phyloP scores from a whole-genome alignment of 805 yeast genomes.

The Zygoascus ofunaensis region DNA sequence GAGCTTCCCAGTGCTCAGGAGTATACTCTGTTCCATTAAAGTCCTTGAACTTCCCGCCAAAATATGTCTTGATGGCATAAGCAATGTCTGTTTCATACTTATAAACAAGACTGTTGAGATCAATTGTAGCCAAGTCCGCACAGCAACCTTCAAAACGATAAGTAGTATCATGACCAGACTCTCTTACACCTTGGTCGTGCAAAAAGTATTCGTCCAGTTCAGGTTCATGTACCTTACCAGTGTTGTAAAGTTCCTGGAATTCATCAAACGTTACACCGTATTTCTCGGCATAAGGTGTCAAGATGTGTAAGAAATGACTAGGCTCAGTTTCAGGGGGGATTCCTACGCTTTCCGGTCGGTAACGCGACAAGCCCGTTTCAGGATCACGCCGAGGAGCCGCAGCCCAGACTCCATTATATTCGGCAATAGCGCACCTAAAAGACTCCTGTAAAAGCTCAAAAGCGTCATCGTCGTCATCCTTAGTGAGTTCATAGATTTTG shows the following conservation, averaged over 20 bases:
- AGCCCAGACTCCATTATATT: constrained; percentile 76
- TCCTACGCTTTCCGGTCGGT: constrained; percentile 86
- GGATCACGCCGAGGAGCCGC: constrained; percentile 62
- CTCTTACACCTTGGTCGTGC: constrained; percentile 92
- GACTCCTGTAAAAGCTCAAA: constrained; percentile 57
- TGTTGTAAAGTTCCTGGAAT: constrained; percentile 62
- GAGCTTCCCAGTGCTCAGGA: constrained; percentile 50
- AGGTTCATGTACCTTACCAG: constrained; percentile 59
- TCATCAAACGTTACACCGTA: constrained; percentile 48
- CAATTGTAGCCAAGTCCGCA: constrained; percentile 85
- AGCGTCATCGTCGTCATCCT: constrained; percentile 29
- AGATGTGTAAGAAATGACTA: constrained; percentile 68
- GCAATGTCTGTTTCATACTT: constrained; percentile 88
- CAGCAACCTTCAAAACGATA: constrained; percentile 85
- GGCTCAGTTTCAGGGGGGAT: constrained; percentile 95
- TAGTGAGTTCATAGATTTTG: constrained; percentile 50
- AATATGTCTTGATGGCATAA: constrained; percentile 44
- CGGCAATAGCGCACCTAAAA: constrained; percentile 71
- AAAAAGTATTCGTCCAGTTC: constrained; percentile 78
- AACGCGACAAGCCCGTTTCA: constrained; percentile 73
- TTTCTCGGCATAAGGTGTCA: constrained; percentile 60
- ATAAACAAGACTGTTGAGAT: constrained; percentile 74
- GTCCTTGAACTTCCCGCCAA: constrained; percentile 39
- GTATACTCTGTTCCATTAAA: constrained; percentile 35
- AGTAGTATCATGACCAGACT: constrained; percentile 92